Base-by-base conservation (phyloP, 2,329 filamentous ascomycete species). In the Trichoderma atrobrunneum region DNA sequence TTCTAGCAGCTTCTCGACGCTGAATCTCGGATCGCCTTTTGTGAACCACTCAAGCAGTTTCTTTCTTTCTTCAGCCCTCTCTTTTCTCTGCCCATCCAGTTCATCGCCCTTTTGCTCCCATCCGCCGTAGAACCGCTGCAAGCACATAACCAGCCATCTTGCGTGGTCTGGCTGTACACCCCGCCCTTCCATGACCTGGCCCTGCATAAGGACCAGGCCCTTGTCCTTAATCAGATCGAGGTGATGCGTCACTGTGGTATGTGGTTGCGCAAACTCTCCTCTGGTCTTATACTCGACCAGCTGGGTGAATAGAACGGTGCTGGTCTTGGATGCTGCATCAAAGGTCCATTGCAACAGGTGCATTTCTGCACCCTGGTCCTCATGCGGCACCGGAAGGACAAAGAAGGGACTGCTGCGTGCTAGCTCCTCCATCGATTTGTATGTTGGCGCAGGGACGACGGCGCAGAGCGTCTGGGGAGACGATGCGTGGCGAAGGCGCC, bases 331-430 rank as follows among this genome's bases (percentile, higher is more conserved):
- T 71, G 84, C 84, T 26, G 82, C 83, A 73, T 97, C 95, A 82
- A 97, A 98, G 0, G 92, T 93, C 94, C 97, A 99, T 82, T 99
- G 95, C 74, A 99, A 83, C 81, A 97, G 97, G 83, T 99, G 96
- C 60, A 99, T 94, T 82, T 98, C 96, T 61, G 94, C 93, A 66
- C 93, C 93, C 75, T 86, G 85, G 28, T 81, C 84, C 61, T 84
- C 83, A 81, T 88, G 93, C 75, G 93, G 93, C 7, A 98, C 87
- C 0, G 96, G 96, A 1, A 99, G 88, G 70, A 99, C 91, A 83
- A 99, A 99, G 77, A 94, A 91, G 16, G 96, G 96, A 80, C 95
- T 89, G 66, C 85, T 85, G 74, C 89, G 90, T 16, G 95, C 96
- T 3, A 90, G 89, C 0, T 84, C 80, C 74, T 91, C 89, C 79